phyloP scores from a whole-genome alignment of 2,329 filamentous ascomycete species.

The Pseudopyricularia cyperi region DNA sequence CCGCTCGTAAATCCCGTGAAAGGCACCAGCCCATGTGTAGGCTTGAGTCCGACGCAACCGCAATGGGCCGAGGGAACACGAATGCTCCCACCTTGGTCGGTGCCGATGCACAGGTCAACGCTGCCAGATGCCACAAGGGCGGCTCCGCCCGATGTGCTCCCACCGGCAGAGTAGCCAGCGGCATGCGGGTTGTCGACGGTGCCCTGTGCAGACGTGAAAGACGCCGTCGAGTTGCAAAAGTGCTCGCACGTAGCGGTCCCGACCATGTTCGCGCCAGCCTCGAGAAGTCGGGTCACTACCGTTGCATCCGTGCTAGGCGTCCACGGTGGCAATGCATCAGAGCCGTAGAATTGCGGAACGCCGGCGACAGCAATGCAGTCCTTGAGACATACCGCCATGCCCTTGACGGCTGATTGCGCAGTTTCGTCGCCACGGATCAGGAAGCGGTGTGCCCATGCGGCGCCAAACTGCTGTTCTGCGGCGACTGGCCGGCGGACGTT shows the following conservation, averaged over 20 bases:
- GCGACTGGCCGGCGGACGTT: constrained; percentile 24
- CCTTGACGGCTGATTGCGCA: constrained; percentile 15
- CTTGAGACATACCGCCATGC: constrained; percentile 36
- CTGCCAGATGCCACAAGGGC: constrained; percentile 29
- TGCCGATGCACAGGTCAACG: constrained; percentile 30
- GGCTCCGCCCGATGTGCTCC: constrained; percentile 33
- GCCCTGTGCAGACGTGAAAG: constrained; percentile 32
- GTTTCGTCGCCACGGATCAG: constrained; percentile 22
- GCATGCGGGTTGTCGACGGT: constrained; percentile 29
- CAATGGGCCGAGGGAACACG: constrained; percentile 27
- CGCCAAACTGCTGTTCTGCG: constrained; percentile 29
- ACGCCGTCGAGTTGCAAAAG: constrained; percentile 33
- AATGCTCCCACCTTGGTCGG: constrained; percentile 34
- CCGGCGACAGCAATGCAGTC: constrained; percentile 41
- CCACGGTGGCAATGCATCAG: constrained; percentile 34
- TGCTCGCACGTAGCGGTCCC: constrained; percentile 41
- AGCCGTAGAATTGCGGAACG: constrained; percentile 39
- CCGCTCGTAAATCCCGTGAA: constrained; percentile 35
- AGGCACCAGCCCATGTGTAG: constrained; percentile 36
- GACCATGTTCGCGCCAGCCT: constrained; percentile 34
- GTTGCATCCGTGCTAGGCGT: constrained; percentile 38
- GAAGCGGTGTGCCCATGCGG: constrained; percentile 38
- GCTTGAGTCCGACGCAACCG: constrained; percentile 32
- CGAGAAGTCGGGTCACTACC: constrained; percentile 33
- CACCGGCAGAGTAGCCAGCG: constrained; percentile 32